Percentiles rank a stretch among this genome's conserved stretches.
Evolutionary conservation across 2,329 filamentous ascomycete species (phyloP).

Genomic region (Sporothrix pallida): DNA sequence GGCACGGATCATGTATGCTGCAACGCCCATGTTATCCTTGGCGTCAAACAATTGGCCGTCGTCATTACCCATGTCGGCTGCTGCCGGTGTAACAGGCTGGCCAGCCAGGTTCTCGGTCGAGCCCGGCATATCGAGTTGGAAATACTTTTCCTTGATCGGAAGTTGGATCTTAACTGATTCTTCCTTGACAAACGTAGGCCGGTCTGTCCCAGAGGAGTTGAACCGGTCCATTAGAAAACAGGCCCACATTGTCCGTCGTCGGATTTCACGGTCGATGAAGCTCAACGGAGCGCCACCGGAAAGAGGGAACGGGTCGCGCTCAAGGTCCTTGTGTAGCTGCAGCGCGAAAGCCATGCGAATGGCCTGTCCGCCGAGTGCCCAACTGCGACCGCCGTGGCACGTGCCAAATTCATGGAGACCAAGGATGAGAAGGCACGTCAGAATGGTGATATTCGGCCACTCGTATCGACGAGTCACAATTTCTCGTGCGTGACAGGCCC

Average conservation of each 20-base stretch:
- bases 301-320: constrained; percentile 75
- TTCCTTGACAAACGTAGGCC: constrained; percentile 89
- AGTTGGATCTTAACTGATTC: constrained; percentile 87
- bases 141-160: constrained; percentile 87
- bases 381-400: constrained; percentile 92
- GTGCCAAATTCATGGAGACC: constrained; percentile 96
- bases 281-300: constrained; percentile 71
- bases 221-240: constrained; percentile 98
- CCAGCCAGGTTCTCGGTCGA: constrained; percentile 84
- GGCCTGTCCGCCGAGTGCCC: constrained; percentile 93
- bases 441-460: constrained; percentile 92
- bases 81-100: constrained; percentile 20
- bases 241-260: constrained; percentile 95
- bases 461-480: constrained; percentile 90
- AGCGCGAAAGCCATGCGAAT: constrained; percentile 97
- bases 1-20: constrained; percentile 84
- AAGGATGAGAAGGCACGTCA: constrained; percentile 87
- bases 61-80: constrained; percentile 62
- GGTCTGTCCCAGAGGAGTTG: constrained; percentile 92
- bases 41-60: constrained; percentile 69
- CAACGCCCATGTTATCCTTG: constrained; percentile 89
- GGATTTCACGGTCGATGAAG: constrained; percentile 91
- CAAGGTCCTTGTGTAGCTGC: constrained; percentile 89
- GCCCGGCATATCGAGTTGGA: constrained; percentile 88
- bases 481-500: constrained; percentile 84